These are phyloP conservation scores for Lasiodiplodia gonubiensis DNA, from an alignment of 2,329 filamentous ascomycete species.

Conservation along the genomic window DNA sequence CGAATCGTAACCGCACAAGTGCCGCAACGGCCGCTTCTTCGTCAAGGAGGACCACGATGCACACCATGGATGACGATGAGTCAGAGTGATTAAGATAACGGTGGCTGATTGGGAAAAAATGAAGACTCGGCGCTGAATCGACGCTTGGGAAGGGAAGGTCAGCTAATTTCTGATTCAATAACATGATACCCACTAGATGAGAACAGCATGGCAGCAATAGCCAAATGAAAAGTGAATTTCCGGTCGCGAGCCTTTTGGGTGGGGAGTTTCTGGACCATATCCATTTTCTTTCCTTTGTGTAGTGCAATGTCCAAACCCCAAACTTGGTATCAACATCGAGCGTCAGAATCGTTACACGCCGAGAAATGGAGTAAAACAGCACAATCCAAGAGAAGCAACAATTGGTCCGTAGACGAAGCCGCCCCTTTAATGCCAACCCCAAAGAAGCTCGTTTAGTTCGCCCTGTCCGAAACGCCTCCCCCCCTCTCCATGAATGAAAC, in stretches of 20 bases:
- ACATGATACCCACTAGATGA: slow-evolving; percentile 13
- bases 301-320: background rate
- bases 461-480: background rate
- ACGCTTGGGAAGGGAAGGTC: background rate
- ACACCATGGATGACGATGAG: background rate
- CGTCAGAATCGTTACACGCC: slow-evolving; percentile 18
- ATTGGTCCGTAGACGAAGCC: slow-evolving; percentile 1
- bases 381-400: background rate
- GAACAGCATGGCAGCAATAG: background rate
- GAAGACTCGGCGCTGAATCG: background rate
- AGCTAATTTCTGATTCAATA: background rate
- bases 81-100: background rate
- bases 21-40: slow-evolving; percentile 8
- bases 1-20: slow-evolving; percentile 12
- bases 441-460: background rate
- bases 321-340: slow-evolving; percentile 19
- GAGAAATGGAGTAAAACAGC: background rate
- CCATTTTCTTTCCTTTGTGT: background rate
- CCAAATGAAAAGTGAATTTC: background rate
- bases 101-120: too few relatives aligned
- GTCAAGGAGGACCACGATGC: slow-evolving; percentile 6
- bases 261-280: background rate
- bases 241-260: background rate
- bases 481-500: background rate
- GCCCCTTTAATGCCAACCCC: background rate